phyloP scores from a whole-genome alignment of 768 basidiomycete species.

The Chalciporus sphaerocephalus region DNA sequence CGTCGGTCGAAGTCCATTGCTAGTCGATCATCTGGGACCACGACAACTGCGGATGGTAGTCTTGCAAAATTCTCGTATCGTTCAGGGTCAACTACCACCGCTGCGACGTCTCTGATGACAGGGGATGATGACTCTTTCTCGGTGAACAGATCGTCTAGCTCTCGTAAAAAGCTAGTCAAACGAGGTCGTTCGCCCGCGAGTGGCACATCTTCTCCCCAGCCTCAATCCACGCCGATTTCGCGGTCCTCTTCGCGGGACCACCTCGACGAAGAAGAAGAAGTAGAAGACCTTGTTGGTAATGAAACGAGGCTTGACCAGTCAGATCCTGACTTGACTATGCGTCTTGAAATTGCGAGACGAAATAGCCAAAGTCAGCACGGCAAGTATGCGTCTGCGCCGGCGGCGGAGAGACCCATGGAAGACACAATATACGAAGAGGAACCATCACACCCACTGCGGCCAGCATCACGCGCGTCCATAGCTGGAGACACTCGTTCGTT shows the following conservation, averaged over 20 bases:
- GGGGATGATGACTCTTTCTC: constrained; percentile 59
- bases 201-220: constrained; percentile 34
- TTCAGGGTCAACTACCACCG: constrained; percentile 60
- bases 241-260: constrained; percentile 43
- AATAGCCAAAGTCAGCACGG: constrained; percentile 78
- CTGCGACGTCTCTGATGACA: constrained; percentile 57
- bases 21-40: constrained; percentile 72
- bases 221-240: constrained; percentile 35
- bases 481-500: constrained; percentile 40
- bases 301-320: constrained; percentile 52
- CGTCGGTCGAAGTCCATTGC: constrained; percentile 58
- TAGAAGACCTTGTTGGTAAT: constrained; percentile 43
- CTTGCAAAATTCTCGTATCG: constrained; percentile 69
- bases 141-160: constrained; percentile 40
- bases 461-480: constrained; percentile 50
- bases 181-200: constrained; percentile 42
- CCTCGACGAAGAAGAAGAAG: constrained; percentile 33
- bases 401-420: constrained; percentile 48
- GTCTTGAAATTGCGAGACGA: constrained; percentile 75
- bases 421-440: constrained; percentile 79
- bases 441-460: constrained; percentile 50
- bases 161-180: constrained; percentile 46
- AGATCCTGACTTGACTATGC: constrained; percentile 71
- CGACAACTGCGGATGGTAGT: constrained; percentile 62
- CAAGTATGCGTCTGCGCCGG: constrained; percentile 36